phyloP scores from a whole-genome alignment of 2,329 filamentous ascomycete genomes.

The Metarhizium album region DNA sequence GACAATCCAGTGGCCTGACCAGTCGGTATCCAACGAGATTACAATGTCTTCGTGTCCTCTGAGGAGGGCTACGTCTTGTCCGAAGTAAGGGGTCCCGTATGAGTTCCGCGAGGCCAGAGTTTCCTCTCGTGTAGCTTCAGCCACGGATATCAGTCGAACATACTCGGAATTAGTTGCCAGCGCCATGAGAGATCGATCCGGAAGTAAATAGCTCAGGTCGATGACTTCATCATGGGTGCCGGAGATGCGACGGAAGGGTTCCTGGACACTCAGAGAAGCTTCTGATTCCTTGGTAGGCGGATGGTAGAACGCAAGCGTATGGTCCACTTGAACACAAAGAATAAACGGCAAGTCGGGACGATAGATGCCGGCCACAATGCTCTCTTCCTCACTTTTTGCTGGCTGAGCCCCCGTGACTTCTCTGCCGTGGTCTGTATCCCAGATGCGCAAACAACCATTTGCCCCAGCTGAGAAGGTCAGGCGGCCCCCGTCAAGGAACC shows the following conservation, averaged over 20 bases:
- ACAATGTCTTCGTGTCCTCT: slow-evolving; percentile 93
- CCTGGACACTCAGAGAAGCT: slow-evolving; percentile 26
- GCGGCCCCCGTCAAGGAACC: slow-evolving; percentile 61
- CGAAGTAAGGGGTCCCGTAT: slow-evolving; percentile 56
- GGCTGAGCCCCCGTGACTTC: slow-evolving; percentile 70
- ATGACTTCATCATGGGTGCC: slow-evolving; percentile 98
- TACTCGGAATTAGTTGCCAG: slow-evolving; percentile 94
- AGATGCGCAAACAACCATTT: slow-evolving; percentile 72
- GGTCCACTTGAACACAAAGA: slow-evolving; percentile 77
- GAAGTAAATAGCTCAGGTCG: slow-evolving; percentile 77
- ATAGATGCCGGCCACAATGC: slow-evolving; percentile 63
- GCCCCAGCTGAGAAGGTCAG: slow-evolving; percentile 78
- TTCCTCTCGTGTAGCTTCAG: slow-evolving; percentile 22
- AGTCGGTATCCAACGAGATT: slow-evolving; percentile 87
- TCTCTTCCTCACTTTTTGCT: slow-evolving; percentile 47
- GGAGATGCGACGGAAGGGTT: slow-evolving; percentile 67
- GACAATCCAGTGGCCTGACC: slow-evolving; percentile 93
- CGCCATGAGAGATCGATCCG: slow-evolving; percentile 71
- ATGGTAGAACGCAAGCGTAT: slow-evolving; percentile 69
- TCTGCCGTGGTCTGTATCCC: slow-evolving; percentile 65
- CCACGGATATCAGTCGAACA: slow-evolving; percentile 72
- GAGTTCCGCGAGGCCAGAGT: background rate
- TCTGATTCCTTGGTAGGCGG: slow-evolving; percentile 29
- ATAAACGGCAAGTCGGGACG: slow-evolving; percentile 56
- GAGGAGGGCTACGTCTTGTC: slow-evolving; percentile 75